phyloP scores from a whole-genome alignment of 306 rosid genomes.

The Cyclanthera cordifolia region DNA sequence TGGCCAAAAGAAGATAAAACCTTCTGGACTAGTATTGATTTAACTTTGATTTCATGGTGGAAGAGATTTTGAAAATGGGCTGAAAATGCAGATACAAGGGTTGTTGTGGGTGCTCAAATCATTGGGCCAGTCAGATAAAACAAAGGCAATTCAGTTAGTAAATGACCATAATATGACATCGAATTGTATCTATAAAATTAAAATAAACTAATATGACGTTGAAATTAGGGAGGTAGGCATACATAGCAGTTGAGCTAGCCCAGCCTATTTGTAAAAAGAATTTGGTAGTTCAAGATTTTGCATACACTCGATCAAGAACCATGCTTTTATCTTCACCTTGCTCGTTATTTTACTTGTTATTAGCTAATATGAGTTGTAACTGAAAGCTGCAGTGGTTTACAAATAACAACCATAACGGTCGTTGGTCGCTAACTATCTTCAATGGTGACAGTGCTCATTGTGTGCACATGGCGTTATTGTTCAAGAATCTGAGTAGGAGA shows the following conservation, averaged over 20 bases:
- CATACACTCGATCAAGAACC: too few relatives aligned
- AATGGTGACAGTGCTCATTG: conserved; percentile 14
- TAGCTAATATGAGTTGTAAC: neutral
- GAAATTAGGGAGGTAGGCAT: neutral
- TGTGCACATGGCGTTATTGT: conserved; percentile 34
- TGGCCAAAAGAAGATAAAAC: too few relatives aligned
- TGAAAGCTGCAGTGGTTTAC: conserved; percentile 9
- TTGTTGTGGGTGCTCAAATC: neutral
- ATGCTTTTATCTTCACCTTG: neutral
- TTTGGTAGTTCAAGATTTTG: too few relatives aligned
- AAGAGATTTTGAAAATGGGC: neutral
- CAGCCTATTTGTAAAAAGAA: too few relatives aligned
- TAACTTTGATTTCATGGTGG: neutral
- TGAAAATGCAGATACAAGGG: neutral
- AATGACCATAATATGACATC: neutral
- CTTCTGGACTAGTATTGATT: neutral
- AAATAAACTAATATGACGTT: neutral
- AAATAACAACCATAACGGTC: neutral
- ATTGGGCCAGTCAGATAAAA: neutral
- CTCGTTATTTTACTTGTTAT: neutral
- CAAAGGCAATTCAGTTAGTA: neutral
- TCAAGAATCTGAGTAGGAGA: conserved; percentile 23
- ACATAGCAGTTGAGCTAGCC: too few relatives aligned
- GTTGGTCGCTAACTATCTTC: neutral
- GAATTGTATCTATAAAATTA: too few relatives aligned